Evolutionary conservation across 768 basidiomycete species (phyloP), one percentile per base, ranked within the genome.

Genomic region (Boletus reticuloceps): DNA sequence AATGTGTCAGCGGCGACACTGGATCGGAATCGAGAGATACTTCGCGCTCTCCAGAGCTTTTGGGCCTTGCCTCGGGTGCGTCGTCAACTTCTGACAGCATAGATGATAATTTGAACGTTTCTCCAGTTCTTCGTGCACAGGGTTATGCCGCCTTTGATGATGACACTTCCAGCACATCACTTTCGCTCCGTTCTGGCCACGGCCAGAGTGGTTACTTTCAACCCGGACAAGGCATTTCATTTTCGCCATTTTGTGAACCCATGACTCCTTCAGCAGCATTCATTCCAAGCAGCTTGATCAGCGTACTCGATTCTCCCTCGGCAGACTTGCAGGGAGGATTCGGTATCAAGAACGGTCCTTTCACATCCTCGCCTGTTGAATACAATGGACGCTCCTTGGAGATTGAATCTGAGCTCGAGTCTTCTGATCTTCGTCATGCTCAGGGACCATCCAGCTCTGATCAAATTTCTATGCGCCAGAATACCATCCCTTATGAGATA

Each of bases 241-340:
- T 86, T 66, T 78, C 80, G 34, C 82, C 84, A 8, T 87, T 88
- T 58, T 68, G 67, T 45, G 83, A 83, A 54, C 58, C 57, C 22
- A 66, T 58, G 27, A 60, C 67, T 2, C 66, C 66, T n/a, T 78
- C 80, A 25, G 71, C 79, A 47, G 77, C 79, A 11, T 71, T 83
- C 53, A 81, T 88, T 53, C 81, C 85, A 34, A 77, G 78, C 45
- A 77, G 79, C 63, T 72, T 85, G 29, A 80, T 71, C 53, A 72
- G 64, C 27, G 61, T 72, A 17, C 63, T 84, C 58, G 72, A 78
- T 49, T 82, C 84, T 22, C 71, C 86, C 27, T 81, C 83, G 50
- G 78, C 78, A 47, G 81, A 82, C 56, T 84, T 83, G 80, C 77
- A 78, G 42, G 68, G 54, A 46, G 50, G 53, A 17, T 41, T 59